Evolutionary conservation across 2,329 filamentous ascomycete species (phyloP).

Genomic region (Emydomyces testavorans): DNA sequence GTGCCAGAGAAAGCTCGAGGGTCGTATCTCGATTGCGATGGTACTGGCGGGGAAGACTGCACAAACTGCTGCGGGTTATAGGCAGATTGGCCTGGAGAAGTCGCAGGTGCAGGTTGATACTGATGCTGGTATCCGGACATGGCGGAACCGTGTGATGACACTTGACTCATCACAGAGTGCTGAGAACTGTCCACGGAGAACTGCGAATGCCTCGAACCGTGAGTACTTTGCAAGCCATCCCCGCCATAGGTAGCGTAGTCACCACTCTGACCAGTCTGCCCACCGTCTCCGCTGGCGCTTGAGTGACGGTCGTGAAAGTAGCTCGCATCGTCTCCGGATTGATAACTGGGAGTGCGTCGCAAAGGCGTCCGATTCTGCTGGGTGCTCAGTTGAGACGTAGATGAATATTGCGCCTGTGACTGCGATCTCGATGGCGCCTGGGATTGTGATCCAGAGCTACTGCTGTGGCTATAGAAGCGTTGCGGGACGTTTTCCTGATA

Average conservation of each 20-base stretch:
- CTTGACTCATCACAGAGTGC: slow-evolving; percentile 29
- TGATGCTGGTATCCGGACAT: slow-evolving; percentile 42
- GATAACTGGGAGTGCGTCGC: slow-evolving; percentile 57
- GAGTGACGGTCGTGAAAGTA: slow-evolving; percentile 32
- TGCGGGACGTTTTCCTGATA: slow-evolving; percentile 10
- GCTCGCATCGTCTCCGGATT: slow-evolving; percentile 59
- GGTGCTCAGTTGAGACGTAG: slow-evolving; percentile 31
- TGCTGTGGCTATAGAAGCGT: slow-evolving; percentile 8
- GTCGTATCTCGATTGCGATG: slow-evolving; percentile 52
- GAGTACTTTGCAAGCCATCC: slow-evolving; percentile 24
- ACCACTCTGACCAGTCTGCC: slow-evolving; percentile 27
- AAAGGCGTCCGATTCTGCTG: slow-evolving; percentile 34
- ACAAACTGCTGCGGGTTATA: slow-evolving; percentile 56
- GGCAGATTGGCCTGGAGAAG: slow-evolving; percentile 36
- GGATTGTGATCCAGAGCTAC: slow-evolving; percentile 7
- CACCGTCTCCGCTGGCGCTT: slow-evolving; percentile 7
- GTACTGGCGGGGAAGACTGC: slow-evolving; percentile 36
- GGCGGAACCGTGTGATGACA: slow-evolving; percentile 33
- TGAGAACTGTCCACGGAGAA: slow-evolving; percentile 26
- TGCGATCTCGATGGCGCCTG: slow-evolving; percentile 3
- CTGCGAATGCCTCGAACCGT: slow-evolving; percentile 29
- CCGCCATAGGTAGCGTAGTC: slow-evolving; percentile 26
- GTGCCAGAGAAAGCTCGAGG: slow-evolving; percentile 48
- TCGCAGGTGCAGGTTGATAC: slow-evolving; percentile 33
- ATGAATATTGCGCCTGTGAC: slow-evolving; percentile 27